Evolutionary conservation across 2,329 filamentous ascomycete species (phyloP).

Genomic region (Monosporascus sp.): DNA sequence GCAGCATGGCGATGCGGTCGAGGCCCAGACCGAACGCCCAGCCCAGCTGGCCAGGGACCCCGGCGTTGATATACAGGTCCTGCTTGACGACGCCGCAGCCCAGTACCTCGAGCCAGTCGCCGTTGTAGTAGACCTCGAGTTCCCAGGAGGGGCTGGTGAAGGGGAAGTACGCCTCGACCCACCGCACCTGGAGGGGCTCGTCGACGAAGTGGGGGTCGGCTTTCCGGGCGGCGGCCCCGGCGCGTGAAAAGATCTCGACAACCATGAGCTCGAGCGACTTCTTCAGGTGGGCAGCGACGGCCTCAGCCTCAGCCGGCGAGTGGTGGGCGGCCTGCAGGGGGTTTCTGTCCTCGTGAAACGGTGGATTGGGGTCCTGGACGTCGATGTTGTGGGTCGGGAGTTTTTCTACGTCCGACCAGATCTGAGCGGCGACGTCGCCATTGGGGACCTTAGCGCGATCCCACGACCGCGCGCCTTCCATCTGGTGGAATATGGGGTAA

Average conservation of each 20-base stretch:
- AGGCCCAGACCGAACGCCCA: conserved; percentile 97
- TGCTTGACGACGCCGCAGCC: conserved; percentile 91
- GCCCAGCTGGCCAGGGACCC: conserved; percentile 67
- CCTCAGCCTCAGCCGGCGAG: conserved; percentile 69
- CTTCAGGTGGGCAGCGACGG: conserved; percentile 81
- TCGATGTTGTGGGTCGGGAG: conserved; percentile 69
- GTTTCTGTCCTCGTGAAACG: conserved; percentile 72
- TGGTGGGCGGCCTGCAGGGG: conserved; percentile 73
- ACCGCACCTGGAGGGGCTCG: conserved; percentile 79
- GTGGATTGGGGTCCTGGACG: conserved; percentile 79
- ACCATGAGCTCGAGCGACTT: conserved; percentile 84
- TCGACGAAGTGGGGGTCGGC: conserved; percentile 44
- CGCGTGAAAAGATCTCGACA: conserved; percentile 78
- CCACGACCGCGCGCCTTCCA: conserved; percentile 94
- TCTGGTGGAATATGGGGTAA: conserved; percentile 97
- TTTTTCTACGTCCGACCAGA: conserved; percentile 63
- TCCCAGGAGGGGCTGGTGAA: conserved; percentile 97
- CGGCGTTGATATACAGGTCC: conserved; percentile 70
- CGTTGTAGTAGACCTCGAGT: conserved; percentile 89
- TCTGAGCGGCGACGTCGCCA: conserved; percentile 56
- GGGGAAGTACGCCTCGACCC: conserved; percentile 96
- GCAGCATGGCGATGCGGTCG: conserved; percentile 93
- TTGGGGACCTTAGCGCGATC: conserved; percentile 57
- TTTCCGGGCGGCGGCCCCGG: conserved; percentile 58
- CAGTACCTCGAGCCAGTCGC: conserved; percentile 91